phyloP scores from a whole-genome alignment of 2,329 filamentous ascomycete genomes.

The Fusarium nurragi region DNA sequence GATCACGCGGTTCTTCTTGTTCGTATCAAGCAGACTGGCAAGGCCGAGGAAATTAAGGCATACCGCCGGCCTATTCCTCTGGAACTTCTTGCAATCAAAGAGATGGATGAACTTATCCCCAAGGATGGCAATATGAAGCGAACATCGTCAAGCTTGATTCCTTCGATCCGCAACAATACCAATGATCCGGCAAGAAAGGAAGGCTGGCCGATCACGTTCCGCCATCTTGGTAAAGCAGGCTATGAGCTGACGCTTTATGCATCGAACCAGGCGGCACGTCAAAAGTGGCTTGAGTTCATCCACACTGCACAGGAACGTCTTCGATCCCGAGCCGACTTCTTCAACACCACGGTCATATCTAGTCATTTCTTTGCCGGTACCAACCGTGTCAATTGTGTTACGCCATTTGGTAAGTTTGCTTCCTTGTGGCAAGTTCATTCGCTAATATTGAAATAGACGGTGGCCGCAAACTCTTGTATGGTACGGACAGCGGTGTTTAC shows the following conservation, averaged over 20 bases:
- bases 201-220: conserved; percentile 94
- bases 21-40: conserved; percentile 89
- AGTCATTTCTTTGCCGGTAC: conserved; percentile 68
- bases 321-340: conserved; percentile 88
- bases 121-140: conserved; percentile 82
- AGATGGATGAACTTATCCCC: conserved; percentile 97
- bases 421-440: conserved; percentile 6
- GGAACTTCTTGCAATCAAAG: conserved; percentile 89
- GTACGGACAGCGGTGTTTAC: conserved; percentile 93
- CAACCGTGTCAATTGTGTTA: conserved; percentile 93
- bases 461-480: conserved; percentile 91
- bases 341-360: conserved; percentile 75
- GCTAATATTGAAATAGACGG: conserved; percentile 70
- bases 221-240: conserved; percentile 92
- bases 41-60: conserved; percentile 92
- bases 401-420: conserved; percentile 78
- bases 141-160: conserved; percentile 85
- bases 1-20: conserved; percentile 95
- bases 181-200: conserved; percentile 71
- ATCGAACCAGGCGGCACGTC: conserved; percentile 82
- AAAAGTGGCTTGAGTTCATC: conserved; percentile 98
- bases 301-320: conserved; percentile 89
- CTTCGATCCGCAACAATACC: conserved; percentile 59
- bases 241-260: conserved; percentile 93
- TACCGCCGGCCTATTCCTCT: conserved; percentile 94